A percentile compares a stretch with the other conserved stretches of the same genome.
Evolutionary conservation across 164 flowering plant genomes (phyloP).

Genomic region (Malania oleifera): DNA sequence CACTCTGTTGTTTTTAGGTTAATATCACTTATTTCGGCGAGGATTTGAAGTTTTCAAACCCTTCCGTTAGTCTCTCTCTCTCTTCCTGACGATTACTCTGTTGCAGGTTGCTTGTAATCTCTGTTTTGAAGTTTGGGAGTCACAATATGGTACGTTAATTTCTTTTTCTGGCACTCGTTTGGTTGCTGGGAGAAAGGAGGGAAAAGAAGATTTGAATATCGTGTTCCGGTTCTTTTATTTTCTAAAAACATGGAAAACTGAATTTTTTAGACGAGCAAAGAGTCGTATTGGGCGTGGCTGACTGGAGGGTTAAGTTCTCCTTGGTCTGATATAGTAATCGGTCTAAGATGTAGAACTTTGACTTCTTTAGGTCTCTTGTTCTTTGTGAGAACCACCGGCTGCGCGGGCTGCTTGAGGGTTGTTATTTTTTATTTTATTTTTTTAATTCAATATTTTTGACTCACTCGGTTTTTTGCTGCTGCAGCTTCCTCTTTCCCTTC

Average conservation of each 20-base stretch:
- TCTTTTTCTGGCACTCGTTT: neutral
- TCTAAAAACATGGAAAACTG: too few relatives aligned
- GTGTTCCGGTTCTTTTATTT: too few relatives aligned
- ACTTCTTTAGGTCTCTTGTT: too few relatives aligned
- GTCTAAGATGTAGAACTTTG: too few relatives aligned
- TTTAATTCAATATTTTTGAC: neutral
- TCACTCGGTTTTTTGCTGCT: constrained; percentile 2
- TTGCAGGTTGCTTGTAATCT: neutral
- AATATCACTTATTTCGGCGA: neutral
- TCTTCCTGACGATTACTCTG: neutral
- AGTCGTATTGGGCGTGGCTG: too few relatives aligned
- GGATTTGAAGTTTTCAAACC: neutral
- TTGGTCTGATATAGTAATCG: too few relatives aligned
- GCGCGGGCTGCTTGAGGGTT: neutral
- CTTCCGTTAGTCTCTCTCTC: neutral
- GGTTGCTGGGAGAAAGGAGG: neutral
- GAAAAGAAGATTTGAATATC: too few relatives aligned
- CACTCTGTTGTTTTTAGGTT: neutral
- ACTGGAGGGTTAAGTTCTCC: too few relatives aligned
- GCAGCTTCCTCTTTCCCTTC: constrained; percentile 89
- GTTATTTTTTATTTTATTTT: neutral
- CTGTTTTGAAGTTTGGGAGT: neutral
- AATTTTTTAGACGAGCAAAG: too few relatives aligned
- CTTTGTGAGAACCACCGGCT: neutral
- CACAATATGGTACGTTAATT: constrained; percentile 6